Conservation (phyloP, 78 protist species). For the Capsaspora owczarzaki region DNA sequence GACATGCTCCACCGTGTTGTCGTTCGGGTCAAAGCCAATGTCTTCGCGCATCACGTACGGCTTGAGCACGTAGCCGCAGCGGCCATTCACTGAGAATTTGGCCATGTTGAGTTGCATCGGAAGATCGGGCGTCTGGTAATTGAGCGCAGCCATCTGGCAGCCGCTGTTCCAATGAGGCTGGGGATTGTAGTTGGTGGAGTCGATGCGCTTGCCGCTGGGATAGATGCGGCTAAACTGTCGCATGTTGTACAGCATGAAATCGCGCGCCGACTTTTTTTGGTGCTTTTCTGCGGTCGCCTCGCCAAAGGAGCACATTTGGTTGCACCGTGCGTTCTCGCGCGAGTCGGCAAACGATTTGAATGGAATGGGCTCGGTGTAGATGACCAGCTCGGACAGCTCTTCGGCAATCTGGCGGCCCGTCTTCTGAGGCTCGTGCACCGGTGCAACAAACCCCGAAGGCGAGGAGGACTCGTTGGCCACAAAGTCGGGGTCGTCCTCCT, state of each 20-base stretch:
- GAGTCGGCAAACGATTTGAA: background rate
- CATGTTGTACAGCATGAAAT: too few species aligned
- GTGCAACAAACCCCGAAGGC: too few species aligned
- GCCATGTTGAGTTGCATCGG: conserved; percentile 37
- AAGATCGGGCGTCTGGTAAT: conserved; percentile 56
- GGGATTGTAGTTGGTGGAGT: conserved; percentile 71
- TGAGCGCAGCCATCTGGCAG: conserved; percentile 68
- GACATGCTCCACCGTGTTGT: too few species aligned
- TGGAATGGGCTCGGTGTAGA: background rate
- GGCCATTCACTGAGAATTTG: conserved; percentile 19
- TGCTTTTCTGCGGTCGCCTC: too few species aligned
- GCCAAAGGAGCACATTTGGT: too few species aligned
- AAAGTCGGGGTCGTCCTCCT: too few species aligned
- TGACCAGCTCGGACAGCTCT: background rate
- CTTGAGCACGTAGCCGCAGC: conserved; percentile 36
- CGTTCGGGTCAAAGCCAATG: too few species aligned
- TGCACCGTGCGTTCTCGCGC: too few species aligned
- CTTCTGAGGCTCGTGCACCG: conserved; percentile 7
- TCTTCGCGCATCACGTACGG: too few species aligned
- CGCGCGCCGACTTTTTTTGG: too few species aligned
- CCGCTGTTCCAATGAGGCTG: conserved; percentile 50
- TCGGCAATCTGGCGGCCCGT: background rate
- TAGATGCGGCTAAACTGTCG: conserved; percentile 66
- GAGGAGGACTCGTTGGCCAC: background rate
- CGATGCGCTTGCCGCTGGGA: conserved; percentile 74